Percentiles rank a stretch among this genome's conserved stretches.
Conservation (phyloP, 768 basidiomycete species). For the Filobasidium floriforme region DNA sequence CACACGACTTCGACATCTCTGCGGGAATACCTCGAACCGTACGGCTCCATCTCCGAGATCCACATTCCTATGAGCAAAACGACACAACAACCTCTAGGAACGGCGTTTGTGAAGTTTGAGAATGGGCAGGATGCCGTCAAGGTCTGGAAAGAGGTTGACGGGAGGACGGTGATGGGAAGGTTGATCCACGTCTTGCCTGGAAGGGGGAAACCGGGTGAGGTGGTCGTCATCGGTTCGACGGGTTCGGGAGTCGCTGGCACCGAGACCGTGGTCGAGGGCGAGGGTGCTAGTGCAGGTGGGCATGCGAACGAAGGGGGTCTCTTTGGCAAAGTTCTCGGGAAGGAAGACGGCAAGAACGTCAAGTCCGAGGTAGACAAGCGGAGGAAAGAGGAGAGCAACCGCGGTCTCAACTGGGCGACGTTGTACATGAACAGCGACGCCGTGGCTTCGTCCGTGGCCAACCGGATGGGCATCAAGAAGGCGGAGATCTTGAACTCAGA, state of each 20-base stretch:
- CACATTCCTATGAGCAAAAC: slow-evolving; percentile 55
- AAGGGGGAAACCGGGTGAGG: slow-evolving; percentile 37
- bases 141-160: slow-evolving; percentile 73
- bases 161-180: slow-evolving; percentile 80
- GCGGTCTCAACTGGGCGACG: slow-evolving; percentile 52
- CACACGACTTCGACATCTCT: slow-evolving; percentile 69
- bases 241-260: background rate
- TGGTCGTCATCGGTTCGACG: slow-evolving; percentile 9
- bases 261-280: slow-evolving; percentile 9
- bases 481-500: slow-evolving; percentile 80
- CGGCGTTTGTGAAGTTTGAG: slow-evolving; percentile 57
- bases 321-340: slow-evolving; percentile 36
- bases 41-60: slow-evolving; percentile 64
- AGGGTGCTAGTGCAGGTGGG: slow-evolving; percentile 25
- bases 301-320: slow-evolving; percentile 9
- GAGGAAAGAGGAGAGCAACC: slow-evolving; percentile 39
- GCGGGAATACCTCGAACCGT: slow-evolving; percentile 56
- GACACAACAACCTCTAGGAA: slow-evolving; percentile 54
- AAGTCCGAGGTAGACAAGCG: slow-evolving; percentile 39
- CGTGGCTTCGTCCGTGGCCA: slow-evolving; percentile 80
- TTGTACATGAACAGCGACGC: slow-evolving; percentile 97
- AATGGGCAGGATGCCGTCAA: slow-evolving; percentile 52
- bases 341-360: slow-evolving; percentile 29
- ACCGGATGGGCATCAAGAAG: slow-evolving; percentile 78
- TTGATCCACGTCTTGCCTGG: slow-evolving; percentile 75